Base-by-base conservation (phyloP, 768 basidiomycete species). In the Macrolepiota albuminosa region DNA sequence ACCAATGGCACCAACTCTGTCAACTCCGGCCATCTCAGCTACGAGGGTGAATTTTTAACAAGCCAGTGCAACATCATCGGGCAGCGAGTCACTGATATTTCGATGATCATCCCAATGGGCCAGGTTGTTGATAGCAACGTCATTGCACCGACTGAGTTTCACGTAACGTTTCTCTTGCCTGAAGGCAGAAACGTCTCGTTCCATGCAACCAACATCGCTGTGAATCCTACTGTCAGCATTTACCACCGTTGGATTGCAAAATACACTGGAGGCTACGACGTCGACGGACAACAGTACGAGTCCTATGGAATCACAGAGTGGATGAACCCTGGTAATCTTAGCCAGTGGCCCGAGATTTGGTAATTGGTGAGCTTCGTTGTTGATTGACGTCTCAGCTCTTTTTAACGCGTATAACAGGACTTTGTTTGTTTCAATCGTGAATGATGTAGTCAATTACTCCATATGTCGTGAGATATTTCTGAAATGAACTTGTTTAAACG, bases 331-430 rank as follows among this genome's bases (percentile, higher is more conserved):
- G 63, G 56, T 21, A 59, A 56, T 33, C 11, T 58, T 34, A 58
- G 60, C 33, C 63, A 64, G 16, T 64, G 57, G 60, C 34, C 42
- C 7, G 24, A 21, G 8, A 53, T 78, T 63, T 5, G 73, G 54
- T 50, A 82, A 59, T 16, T 91, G 72, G 52, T 48, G 9, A 39
- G 24, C 46, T 36, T 49, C 24, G 36, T 10, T 16, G 10, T 18
- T 31, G 29, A 49, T 26, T 31, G 10, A 34, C 14, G 16, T 24
- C 33, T 29, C 11, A 9, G 21, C 33, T 31, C 21, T 37, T 14
- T 4, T 5, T 36, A 52, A 26, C 9, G 18, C 13, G 34, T 14
- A 54, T 21, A 6, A 5, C 53, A 42, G 16, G 52, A n/a, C 40
- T n/a, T 6, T 40, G 11, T 29, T 11, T 13, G 36, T 18, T 16